Base-by-base conservation (phyloP, 2,329 filamentous ascomycete species). In the Byssochlamys sp. region DNA sequence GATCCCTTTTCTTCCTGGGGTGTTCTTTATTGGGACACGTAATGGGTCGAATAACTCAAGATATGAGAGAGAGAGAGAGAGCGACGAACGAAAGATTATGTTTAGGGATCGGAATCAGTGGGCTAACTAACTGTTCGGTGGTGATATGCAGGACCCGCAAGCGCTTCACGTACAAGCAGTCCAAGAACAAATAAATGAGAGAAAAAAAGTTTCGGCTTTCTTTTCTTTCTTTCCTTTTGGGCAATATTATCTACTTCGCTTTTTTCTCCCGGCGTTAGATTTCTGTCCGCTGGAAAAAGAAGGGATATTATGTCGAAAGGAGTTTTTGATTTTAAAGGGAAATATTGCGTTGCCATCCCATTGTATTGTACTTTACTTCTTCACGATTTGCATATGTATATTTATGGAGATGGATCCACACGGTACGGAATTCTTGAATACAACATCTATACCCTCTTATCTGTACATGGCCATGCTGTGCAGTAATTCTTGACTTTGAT, bases 101-200 rank as follows among this genome's bases (percentile, higher is more conserved):
- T 50, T 35, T 49, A 27, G 7, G 2, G 27, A 19, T 2, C 33
- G 12, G 45, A n/a, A 10, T 10, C 5, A 26, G 5, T 9, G 7
- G 28, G 27, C 26, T 33, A 24, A 29, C 26, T 33, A 24, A 29
- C 49, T 27, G 14, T 25, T 58, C 29, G 11, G 14, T 3, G 51
- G 56, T 54, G 26, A 24, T 10, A 10, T 56, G 56, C 65, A 88
- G 85, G 60, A 89, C 86, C 56, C 78, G 86, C 65, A 88, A 87
- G 74, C 77, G 77, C 50, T 88, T 88, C 73, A 78, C 77, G 28
- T 88, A 87, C 70, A 87, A 86, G 75, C 78, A 81, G 75, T 85
- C 83, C 59, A 88, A 88, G 81, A 88, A 88, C 73, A 87, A 81
- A 74, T 86, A 78, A 64, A 63, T 55, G 50, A 39, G 29, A 49